These are phyloP conservation scores for Stephania japonica DNA, from an alignment of 164 flowering plant genomes.

Conservation along the genomic window DNA sequence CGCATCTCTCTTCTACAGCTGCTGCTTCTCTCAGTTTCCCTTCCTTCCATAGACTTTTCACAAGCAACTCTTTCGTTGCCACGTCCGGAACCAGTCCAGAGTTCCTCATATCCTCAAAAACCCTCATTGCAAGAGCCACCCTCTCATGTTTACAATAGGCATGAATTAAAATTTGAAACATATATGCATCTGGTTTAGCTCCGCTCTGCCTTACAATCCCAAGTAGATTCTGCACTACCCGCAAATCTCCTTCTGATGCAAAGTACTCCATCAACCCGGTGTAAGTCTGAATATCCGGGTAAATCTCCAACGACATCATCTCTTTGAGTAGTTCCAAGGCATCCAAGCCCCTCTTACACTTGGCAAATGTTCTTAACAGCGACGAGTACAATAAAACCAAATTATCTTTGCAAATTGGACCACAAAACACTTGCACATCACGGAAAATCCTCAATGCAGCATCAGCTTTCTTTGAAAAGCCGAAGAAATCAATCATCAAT, in stretches of 20 bases:
- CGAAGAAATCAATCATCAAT: constrained; percentile 71
- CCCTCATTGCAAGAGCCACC: constrained; percentile 69
- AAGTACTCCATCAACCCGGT: constrained; percentile 81
- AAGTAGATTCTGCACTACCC: constrained; percentile 68
- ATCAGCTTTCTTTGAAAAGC: constrained; percentile 66
- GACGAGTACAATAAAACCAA: constrained; percentile 68
- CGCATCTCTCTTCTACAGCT: constrained; percentile 53
- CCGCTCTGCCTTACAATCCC: constrained; percentile 65
- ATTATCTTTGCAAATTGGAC: constrained; percentile 38
- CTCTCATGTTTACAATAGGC: constrained; percentile 70
- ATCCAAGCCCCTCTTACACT: constrained; percentile 53
- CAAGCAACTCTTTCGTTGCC: constrained; percentile 67
- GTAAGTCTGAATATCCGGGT: constrained; percentile 78
- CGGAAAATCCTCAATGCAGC: constrained; percentile 69
- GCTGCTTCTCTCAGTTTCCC: constrained; percentile 87
- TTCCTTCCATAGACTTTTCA: constrained; percentile 90
- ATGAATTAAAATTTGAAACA: constrained; percentile 59
- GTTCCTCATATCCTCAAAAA: constrained; percentile 72
- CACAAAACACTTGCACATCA: constrained; percentile 42
- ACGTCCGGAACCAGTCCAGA: constrained; percentile 53
- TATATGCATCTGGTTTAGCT: constrained; percentile 70
- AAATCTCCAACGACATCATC: constrained; percentile 51
- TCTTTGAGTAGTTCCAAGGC: constrained; percentile 60
- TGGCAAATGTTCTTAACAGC: constrained; percentile 62
- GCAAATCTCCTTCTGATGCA: constrained; percentile 66